Evolutionary conservation across 2,329 filamentous ascomycete genomes (phyloP), one percentile per base, ranked within the genome.

Genomic region (Pseudogymnoascus verrucosus): DNA sequence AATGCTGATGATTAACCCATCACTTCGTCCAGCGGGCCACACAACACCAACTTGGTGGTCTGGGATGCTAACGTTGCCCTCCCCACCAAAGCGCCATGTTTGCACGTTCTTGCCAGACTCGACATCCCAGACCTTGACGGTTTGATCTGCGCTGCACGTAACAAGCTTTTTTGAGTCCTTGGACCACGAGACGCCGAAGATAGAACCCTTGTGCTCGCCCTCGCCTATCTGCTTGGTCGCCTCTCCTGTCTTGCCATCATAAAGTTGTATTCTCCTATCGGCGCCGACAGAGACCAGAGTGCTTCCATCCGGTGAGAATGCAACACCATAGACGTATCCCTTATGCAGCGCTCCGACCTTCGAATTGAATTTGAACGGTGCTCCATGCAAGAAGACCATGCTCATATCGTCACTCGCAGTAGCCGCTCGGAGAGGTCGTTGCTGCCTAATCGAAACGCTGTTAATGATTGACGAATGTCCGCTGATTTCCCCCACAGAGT

Each of bases 21-120:
- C 95, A 62, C 80, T 89, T 67, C 93, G 84, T 59, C 89, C 90
- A 57, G 86, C 82, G 1, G 93, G 91, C 87, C 92, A 96, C 8
- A 95, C 91, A 5, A 99, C 91, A 62, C 95, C 95, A 34, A 98
- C 91, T 74, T 99, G 95, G 76, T 99, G 95, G 73, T 97, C 84
- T 3, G 83, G 82, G 39, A 97, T 80, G 72, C 85, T 91, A 66
- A 88, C 83, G 51, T 78, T 79, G 14, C 87, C 88, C 44, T 93
- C 89, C 34, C 84, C 85, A 21, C 93, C 92, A 74, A 98, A 84
- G 67, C 84, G 84, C 95, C 95, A 99, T 26, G 85, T 90, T 74
- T 96, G 90, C 6, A 88, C 80, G 19, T 85, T 84, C 73, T 89
- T 89, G 36, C 89, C 91, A 12, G 87, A 81, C 73, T 96, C 91